A percentile compares a stretch with the other conserved stretches of the same genome.
Conservation (phyloP, 495 filamentous ascomycete genomes). For the Elaphomyces granulatus region DNA sequence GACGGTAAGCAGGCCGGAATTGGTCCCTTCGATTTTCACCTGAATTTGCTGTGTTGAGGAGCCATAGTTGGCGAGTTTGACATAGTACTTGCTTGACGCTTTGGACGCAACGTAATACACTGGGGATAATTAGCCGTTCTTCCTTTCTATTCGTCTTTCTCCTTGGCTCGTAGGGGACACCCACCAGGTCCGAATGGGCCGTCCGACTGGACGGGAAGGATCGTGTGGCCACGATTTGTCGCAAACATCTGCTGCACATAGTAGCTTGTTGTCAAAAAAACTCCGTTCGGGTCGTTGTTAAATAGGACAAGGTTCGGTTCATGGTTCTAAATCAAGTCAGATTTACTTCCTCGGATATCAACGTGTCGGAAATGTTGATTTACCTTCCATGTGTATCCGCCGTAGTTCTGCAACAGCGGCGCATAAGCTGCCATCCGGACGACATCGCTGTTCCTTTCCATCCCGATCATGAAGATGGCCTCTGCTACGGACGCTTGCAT, state of each 20-base stretch:
- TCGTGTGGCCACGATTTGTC: conserved; percentile 38
- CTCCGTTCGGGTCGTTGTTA: conserved; percentile 32
- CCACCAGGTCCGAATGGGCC: conserved; percentile 34
- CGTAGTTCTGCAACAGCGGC: conserved; percentile 31
- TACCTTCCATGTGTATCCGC: conserved; percentile 29
- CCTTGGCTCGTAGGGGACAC: too few species aligned
- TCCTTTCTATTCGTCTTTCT: too few species aligned
- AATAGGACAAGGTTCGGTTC: conserved; percentile 26
- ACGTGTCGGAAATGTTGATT: too few species aligned
- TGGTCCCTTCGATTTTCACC: too few species aligned
- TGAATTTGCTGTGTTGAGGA: too few species aligned
- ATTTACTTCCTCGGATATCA: too few species aligned
- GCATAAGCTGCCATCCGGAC: conserved; percentile 41
- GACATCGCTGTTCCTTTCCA: conserved; percentile 50
- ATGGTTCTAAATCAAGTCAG: too few species aligned
- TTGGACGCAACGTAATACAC: too few species aligned
- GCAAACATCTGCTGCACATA: conserved; percentile 35
- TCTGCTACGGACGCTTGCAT: conserved; percentile 49
- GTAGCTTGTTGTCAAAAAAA: conserved; percentile 25
- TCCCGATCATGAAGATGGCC: conserved; percentile 51
- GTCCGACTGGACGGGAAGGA: conserved; percentile 31
- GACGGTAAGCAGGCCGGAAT: too few species aligned
- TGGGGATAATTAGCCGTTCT: too few species aligned
- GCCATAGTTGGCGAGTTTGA: too few species aligned
- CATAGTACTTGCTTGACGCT: too few species aligned